Conservation (phyloP, 768 basidiomycete genomes). For the Pleurotus salmoneostramineus region DNA sequence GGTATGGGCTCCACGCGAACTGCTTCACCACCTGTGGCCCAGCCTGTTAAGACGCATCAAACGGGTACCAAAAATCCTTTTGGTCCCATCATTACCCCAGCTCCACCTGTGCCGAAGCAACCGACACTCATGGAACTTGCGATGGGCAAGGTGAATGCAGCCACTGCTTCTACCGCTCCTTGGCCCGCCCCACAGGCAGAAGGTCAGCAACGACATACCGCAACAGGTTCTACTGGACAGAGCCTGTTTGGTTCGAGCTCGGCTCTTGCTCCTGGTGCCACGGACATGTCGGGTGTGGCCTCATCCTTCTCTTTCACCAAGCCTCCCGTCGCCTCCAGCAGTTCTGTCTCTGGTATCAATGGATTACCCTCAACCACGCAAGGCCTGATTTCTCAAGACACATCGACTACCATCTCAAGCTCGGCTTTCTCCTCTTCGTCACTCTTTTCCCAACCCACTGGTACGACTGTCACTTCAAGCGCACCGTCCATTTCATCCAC, state of each 20-base stretch:
- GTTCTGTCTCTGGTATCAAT: slow-evolving; percentile 8
- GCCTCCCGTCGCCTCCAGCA: slow-evolving; percentile 17
- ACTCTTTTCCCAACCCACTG: slow-evolving; percentile 49
- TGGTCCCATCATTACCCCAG: slow-evolving; percentile 62
- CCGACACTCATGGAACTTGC: slow-evolving; percentile 83
- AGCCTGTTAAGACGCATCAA: slow-evolving; percentile 79
- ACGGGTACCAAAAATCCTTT: slow-evolving; percentile 97
- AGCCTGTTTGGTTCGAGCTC: slow-evolving; percentile 35
- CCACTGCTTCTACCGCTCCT: neutral
- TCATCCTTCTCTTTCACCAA: slow-evolving; percentile 62
- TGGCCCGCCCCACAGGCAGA: slow-evolving; percentile 23
- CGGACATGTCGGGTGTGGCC: slow-evolving; percentile 65
- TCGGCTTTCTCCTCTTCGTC: slow-evolving; percentile 44
- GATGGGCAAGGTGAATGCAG: slow-evolving; percentile 34
- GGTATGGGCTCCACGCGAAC: slow-evolving; percentile 20
- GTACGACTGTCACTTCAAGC: slow-evolving; percentile 26
- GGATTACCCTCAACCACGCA: slow-evolving; percentile 13
- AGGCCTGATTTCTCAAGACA: slow-evolving; percentile 23
- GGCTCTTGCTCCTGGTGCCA: slow-evolving; percentile 40
- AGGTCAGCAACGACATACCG: slow-evolving; percentile 15
- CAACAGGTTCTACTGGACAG: slow-evolving; percentile 15
- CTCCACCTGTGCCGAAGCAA: slow-evolving; percentile 66
- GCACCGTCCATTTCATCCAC: slow-evolving; percentile 21
- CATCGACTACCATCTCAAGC: slow-evolving; percentile 32
- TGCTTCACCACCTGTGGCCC: slow-evolving; percentile 41